Base-by-base conservation (phyloP, 768 basidiomycete genomes). In the Gloeostereum incarnatum region DNA sequence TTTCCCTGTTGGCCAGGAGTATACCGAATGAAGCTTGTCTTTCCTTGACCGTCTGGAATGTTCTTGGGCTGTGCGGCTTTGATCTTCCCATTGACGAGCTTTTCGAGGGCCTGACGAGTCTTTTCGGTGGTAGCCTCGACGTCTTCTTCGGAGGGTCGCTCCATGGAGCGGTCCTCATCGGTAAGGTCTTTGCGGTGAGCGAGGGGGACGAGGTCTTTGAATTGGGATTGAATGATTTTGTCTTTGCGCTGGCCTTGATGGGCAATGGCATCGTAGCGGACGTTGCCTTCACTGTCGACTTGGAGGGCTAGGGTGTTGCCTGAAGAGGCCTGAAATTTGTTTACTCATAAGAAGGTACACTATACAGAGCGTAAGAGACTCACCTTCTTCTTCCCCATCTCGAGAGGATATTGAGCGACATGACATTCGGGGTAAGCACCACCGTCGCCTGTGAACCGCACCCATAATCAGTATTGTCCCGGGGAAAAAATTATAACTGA, bases 31-130 rank as follows among this genome's bases (percentile, higher is more conserved):
- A 90, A 99, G 6, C 78, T 68, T 0, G 91, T 81, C 59, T 86
- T 86, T 5, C 83, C 85, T 45, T 84, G 81, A 23, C 71, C 68
- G 47, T 86, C 88, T 1, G 90, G 86, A 4, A 98, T 83, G 47
- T 93, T 81, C 65, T 96, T 97, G 0, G 96, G 94, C 51, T 98
- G 94, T 2, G 94, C 92, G 8, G 94, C 94, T 60, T 98, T 98
- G 62, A 99, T 99, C 60, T 94, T 96, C 33, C 88, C 90, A 42
- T 85, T 84, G 19, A 90, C 87, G 32, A 98, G 71, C 59, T 90
- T 89, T 60, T 98, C 94, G 17, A 99, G 71, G 1, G 96, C 96
- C 9, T 80, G 77, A 25, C 82, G 76, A 0, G 96, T 99, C 48
- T 80, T 81, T 23, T 97, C 93, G 0, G 92, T 78, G 0, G 93